A percentile compares a stretch with the other conserved stretches of the same genome.
phyloP scores from a whole-genome alignment of 2,329 filamentous ascomycete species.

The Sphaerulina populicola region DNA sequence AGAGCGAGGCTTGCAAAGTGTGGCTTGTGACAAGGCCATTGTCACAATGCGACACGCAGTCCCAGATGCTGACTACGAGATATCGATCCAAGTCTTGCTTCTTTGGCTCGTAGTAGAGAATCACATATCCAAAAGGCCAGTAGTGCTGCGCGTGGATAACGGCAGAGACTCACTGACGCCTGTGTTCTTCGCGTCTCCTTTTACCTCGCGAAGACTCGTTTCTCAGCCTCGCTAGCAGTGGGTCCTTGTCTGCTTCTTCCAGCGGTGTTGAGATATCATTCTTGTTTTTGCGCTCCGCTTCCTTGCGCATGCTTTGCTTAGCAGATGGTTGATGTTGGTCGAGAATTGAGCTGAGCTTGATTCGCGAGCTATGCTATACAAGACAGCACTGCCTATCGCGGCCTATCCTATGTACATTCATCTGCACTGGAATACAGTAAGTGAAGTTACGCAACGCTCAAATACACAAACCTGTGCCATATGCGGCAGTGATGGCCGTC shows the following conservation, averaged over 20 bases:
- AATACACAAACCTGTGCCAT: constrained; percentile 1
- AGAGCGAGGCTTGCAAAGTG: neutral
- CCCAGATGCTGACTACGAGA: neutral
- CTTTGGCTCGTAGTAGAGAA: no score
- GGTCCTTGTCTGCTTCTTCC: no score
- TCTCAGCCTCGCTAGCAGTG: no score
- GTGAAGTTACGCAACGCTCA: constrained; percentile 8
- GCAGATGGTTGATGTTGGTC: no score
- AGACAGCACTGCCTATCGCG: neutral
- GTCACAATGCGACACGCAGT: neutral
- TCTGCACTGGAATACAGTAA: constrained; percentile 2
- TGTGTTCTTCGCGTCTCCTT: no score
- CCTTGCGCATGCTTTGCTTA: no score
- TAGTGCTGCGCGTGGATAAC: no score
- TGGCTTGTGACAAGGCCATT: neutral
- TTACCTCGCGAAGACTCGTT: no score
- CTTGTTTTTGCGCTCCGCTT: no score
- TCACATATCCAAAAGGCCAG: no score
- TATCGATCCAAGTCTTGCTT: neutral
- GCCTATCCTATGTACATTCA: constrained; percentile 2
- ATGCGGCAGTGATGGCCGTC: neutral
- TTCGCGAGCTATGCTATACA: constrained; percentile 2
- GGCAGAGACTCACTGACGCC: no score
- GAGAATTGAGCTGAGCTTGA: constrained; percentile 3
- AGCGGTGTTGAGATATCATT: no score